These are phyloP conservation scores for Cercospora sp. DNA, from an alignment of 2,329 filamentous ascomycete genomes.

Conservation along the genomic window DNA sequence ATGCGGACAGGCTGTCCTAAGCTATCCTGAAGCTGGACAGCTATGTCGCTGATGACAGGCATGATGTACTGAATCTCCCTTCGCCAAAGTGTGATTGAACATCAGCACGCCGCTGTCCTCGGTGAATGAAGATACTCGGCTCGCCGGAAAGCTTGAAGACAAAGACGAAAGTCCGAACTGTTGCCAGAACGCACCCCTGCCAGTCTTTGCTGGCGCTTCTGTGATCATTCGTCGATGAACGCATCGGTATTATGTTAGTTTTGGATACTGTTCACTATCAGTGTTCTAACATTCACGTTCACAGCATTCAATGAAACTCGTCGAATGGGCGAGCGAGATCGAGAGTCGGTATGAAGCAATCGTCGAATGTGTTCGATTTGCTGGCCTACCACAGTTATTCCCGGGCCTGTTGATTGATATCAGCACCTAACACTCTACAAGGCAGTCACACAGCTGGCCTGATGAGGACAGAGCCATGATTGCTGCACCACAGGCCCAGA, in stretches of 20 bases:
- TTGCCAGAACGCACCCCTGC: no score
- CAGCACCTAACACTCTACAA: no score
- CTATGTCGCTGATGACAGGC: neutral
- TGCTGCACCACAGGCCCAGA: no score
- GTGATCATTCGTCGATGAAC: neutral
- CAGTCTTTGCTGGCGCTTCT: neutral
- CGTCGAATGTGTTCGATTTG: neutral
- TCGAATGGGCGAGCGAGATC: neutral
- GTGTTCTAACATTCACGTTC: neutral
- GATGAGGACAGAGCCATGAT: no score
- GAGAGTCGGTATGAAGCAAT: neutral
- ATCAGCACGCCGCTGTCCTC: neutral
- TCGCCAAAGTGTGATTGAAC: no score
- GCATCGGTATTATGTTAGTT: neutral
- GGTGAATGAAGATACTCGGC: neutral
- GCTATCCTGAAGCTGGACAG: neutral
- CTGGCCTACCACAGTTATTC: no score
- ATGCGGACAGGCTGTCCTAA: neutral
- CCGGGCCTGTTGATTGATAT: no score
- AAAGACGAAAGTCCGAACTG: neutral
- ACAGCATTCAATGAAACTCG: neutral
- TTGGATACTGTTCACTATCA: neutral
- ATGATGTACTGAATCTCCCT: neutral
- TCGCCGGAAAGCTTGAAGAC: neutral
- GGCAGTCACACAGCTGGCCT: no score